Evolutionary conservation across 73 alveolate genomes (phyloP).

Genomic region (Halteria grandinella): DNA sequence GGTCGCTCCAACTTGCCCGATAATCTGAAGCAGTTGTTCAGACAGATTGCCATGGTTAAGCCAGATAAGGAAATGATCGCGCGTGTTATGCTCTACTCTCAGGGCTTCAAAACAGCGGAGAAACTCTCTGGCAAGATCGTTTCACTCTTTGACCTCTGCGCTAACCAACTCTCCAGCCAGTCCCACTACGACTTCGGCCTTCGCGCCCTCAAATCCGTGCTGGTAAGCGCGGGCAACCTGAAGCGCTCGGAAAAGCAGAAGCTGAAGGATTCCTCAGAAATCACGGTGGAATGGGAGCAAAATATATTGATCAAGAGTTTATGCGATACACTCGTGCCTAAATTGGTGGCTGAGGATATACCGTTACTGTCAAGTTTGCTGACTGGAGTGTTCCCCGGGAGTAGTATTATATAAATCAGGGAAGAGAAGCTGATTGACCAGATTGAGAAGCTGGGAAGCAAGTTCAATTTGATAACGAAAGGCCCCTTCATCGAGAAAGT

Average conservation of each 20-base stretch:
- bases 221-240: constrained; percentile 96
- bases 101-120: constrained; percentile 99
- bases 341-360: constrained; percentile 98
- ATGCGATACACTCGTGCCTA: constrained; percentile 99
- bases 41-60: constrained; percentile 99
- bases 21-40: constrained; percentile 97
- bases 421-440: constrained; percentile 91
- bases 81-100: constrained; percentile 96
- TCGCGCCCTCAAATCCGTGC: constrained; percentile 97
- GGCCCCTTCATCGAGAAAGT: constrained; percentile 92
- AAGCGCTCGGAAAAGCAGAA: constrained; percentile 95
- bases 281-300: constrained; percentile 93
- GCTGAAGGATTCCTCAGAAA: constrained; percentile 70
- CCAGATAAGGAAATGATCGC: constrained; percentile 99
- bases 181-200: constrained; percentile 99
- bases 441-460: constrained; percentile 77
- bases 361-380: constrained; percentile 89
- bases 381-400: constrained; percentile 99
- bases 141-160: constrained; percentile 95
- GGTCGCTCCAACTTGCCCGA: constrained; percentile 99
- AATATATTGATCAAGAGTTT: constrained; percentile 94
- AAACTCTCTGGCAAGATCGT: constrained; percentile 96
- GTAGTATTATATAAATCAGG: constrained; percentile 93
- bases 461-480: constrained; percentile 85
- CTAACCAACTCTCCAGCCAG: constrained; percentile 93